A percentile compares a stretch with the other conserved stretches of the same genome.
Evolutionary conservation across 352 stramenopile genomes (phyloP).

Genomic region (Pelagophyceae sp.): DNA sequence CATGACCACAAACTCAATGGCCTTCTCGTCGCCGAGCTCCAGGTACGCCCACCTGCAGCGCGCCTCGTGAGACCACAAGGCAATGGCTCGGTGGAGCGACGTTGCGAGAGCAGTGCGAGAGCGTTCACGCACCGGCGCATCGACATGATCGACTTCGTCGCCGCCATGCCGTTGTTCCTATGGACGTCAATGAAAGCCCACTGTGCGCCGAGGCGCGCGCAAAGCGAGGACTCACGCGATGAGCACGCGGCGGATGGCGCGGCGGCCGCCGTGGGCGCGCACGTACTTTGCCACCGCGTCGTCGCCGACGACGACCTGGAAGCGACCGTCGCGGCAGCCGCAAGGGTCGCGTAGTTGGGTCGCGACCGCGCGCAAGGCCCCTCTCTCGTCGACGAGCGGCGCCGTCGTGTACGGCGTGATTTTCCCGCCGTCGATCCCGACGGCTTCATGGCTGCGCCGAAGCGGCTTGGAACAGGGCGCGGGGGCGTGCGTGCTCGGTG

Average conservation of each 20-base stretch:
- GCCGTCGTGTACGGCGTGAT: too few relatives aligned
- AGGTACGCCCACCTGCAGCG: slow-evolving; percentile 52
- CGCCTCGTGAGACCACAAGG: not conserved
- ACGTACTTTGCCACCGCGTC: slow-evolving; percentile 60
- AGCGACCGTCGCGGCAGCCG: too few relatives aligned
- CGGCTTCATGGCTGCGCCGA: too few relatives aligned
- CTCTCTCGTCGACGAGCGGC: too few relatives aligned
- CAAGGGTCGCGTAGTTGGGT: too few relatives aligned
- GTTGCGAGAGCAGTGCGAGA: slow-evolving; percentile 51
- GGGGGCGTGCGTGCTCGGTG: too few relatives aligned
- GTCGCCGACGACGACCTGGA: slow-evolving; percentile 17
- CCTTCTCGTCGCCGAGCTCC: slow-evolving; percentile 60
- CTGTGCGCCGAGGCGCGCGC: not conserved
- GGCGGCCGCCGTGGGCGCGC: slow-evolving; percentile 50
- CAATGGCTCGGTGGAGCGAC: slow-evolving; percentile 39
- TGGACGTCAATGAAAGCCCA: not conserved
- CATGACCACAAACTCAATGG: slow-evolving; percentile 98
- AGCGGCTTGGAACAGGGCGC: too few relatives aligned
- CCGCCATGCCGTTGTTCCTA: slow-evolving; percentile 98
- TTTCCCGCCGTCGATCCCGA: too few relatives aligned
- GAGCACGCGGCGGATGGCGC: slow-evolving; percentile 61
- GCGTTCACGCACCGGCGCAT: slow-evolving; percentile 69
- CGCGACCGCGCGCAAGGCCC: too few relatives aligned
- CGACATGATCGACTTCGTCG: slow-evolving; percentile 97
- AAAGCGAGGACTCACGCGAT: slow-evolving; percentile 55